Conservation (phyloP, 73 alveolate species). For the Tetrahymena elliotti region DNA sequence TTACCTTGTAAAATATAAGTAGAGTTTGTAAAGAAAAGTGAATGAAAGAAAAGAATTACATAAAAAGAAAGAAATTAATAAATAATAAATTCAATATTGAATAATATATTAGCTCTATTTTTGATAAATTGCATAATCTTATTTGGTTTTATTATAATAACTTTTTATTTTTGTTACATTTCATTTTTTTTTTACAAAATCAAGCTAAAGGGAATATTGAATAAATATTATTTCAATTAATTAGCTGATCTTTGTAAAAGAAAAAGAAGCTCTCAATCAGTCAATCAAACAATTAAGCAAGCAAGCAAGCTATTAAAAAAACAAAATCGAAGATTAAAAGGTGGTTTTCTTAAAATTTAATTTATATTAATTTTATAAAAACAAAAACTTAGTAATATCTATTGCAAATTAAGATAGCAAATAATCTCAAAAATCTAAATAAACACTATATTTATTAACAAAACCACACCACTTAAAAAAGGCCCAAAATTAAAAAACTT, state of each 20-base stretch:
- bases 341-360: not conserved
- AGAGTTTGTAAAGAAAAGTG: not conserved
- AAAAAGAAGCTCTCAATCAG: not conserved
- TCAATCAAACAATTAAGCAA: not conserved
- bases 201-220: not conserved
- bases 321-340: not conserved
- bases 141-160: not conserved
- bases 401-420: not conserved
- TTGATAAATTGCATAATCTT: not conserved
- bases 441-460: not conserved
- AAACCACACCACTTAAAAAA: not conserved
- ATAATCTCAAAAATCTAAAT: not conserved
- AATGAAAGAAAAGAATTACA: not conserved
- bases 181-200: not conserved
- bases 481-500: not conserved
- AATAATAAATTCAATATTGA: not conserved
- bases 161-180: not conserved
- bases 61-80: not conserved
- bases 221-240: too few species aligned
- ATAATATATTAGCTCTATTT: not conserved
- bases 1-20: not conserved
- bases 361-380: not conserved
- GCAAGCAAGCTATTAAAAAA: not conserved
- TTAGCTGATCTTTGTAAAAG: not conserved
- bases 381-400: not conserved